Conservation (phyloP, 2,329 filamentous ascomycete species). For the Knoxdaviesia proteae region DNA sequence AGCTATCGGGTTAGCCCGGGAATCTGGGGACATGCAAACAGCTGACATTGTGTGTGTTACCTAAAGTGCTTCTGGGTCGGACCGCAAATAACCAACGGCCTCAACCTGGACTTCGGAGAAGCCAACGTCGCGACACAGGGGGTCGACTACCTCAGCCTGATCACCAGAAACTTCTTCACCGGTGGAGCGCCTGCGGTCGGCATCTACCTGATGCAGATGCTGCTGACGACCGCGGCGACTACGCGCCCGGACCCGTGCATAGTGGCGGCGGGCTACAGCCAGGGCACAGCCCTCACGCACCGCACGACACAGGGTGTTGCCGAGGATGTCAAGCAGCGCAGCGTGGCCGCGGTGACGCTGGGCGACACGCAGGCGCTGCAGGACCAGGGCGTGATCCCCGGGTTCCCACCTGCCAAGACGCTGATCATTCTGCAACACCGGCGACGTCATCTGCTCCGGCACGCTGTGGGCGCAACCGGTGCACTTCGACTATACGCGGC, state of each 20-base stretch:
- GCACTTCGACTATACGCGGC: slow-evolving; percentile 16
- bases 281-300: slow-evolving; percentile 12
- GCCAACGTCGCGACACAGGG: slow-evolving; percentile 7
- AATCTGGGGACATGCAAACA: too few relatives aligned
- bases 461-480: slow-evolving; percentile 13
- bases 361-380: slow-evolving; percentile 10
- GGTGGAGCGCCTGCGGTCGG: slow-evolving; percentile 12
- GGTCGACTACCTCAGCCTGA: slow-evolving; percentile 15
- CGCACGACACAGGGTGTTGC: slow-evolving; percentile 9
- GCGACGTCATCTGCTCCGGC: slow-evolving; percentile 17
- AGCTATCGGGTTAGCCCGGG: too few relatives aligned
- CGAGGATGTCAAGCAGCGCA: slow-evolving; percentile 7
- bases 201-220: slow-evolving; percentile 12
- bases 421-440: slow-evolving; percentile 20
- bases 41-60: too few relatives aligned
- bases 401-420: slow-evolving; percentile 15
- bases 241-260: slow-evolving; percentile 16
- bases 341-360: slow-evolving; percentile 10
- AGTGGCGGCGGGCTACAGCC: slow-evolving; percentile 19
- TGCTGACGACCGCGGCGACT: slow-evolving; percentile 14
- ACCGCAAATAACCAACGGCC: slow-evolving; percentile 4
- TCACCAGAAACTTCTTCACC: slow-evolving; percentile 12
- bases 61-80: slow-evolving; percentile 6
- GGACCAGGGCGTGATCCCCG: slow-evolving; percentile 14
- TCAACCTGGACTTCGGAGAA: slow-evolving; percentile 7